Evolutionary conservation across 176 grass and related monocot species (phyloP), one percentile per base, ranked within the genome.

Genomic region (Oryza meridionalis): DNA sequence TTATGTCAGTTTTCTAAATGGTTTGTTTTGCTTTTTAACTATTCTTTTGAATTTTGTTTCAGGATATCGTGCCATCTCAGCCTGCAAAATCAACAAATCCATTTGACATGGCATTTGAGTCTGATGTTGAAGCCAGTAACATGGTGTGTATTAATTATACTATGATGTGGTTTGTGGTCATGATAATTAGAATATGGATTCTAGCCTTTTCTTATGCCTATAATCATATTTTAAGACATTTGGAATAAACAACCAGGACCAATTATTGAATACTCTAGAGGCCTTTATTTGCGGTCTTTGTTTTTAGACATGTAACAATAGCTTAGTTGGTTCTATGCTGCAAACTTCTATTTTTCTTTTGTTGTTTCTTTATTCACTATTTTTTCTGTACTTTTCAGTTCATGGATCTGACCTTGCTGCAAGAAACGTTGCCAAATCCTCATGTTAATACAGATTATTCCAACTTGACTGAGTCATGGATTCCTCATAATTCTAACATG

Each of bases 351-450:
- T 8, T 8, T 7, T 15, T 65, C n/a, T 24, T 47, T 67, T 19
- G 5, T 50, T 27, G 27, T 37, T 33, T n/a, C 59, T 32, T 70
- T 32, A 43, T 77, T 73, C 40, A 82, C 5, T 8, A 15, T 1
- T 32, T 17, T 45, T 73, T 59, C 49, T 67, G 6, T 90, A 68
- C 42, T 78, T 81, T 87, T 75, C 86, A 98, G 96, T 93, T 95
- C 59, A 84, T 95, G 89, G 93, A 98, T 84, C 90, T 93, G 89
- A 87, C 87, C 77, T 93, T 85, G 11, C 78, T 92, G 73, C 91
- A 98, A 76, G 77, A 78, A 74, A 61, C 83, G 71, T 85, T 98
- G 65, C 87, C 93, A 68, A 85, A 89, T 88, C 44, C 81, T 74
- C 83, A 76, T 73, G 65, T 76, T 64, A 81, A 84, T 10, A 16